Evolutionary conservation across 331 rosid genomes (phyloP), one percentile per base, ranked within the genome.

Genomic region (Erythrophleum ivorense): DNA sequence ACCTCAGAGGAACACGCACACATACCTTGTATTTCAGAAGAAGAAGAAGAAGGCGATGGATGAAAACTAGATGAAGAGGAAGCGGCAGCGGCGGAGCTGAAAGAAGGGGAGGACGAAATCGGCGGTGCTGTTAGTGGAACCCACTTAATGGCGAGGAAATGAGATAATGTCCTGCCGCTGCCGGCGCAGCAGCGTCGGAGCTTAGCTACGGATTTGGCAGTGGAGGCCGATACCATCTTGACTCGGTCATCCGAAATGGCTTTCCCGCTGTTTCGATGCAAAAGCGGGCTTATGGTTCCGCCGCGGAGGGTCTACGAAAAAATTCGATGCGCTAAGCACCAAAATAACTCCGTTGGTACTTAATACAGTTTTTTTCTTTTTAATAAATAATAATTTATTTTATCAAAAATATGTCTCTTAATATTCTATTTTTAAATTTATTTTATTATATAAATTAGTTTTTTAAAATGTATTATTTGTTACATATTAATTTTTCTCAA

Each of bases 21-120:
- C 85, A 24, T 52, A 89, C 99, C 94, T 4, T 82, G 73, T 33
- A 84, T 70, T 80, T 82, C 91, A 10, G 90, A 78, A 83, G 94
- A 85, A 24, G n/a, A n/a, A n/a, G 75, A 24, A 60, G 93, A 74
- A 19, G 90, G 49, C 65, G 59, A 29, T 18, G 88, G 71, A 38
- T 81, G 85, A 52, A 90, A 70, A 80, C 60, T 84, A 21, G 92
- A 1, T 0, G 73, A 75, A 14, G 91, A 52, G 62, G 63, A 16
- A 52, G 16, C 63, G 2, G 63, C 41, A 49, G 77, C 46, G 9
- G 48, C 62, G 48, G 63, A 71, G 7, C 43, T 5, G 58, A 48
- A 24, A 46, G 59, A 40, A 9, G 52, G 41, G 33, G 53, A 50
- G 46, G 29, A 52, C 13, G 60, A 31, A 71, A 71, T 13, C 41